Conservation (phyloP, 1,139 yeast genomes). For the Blastobotrys elegans region DNA sequence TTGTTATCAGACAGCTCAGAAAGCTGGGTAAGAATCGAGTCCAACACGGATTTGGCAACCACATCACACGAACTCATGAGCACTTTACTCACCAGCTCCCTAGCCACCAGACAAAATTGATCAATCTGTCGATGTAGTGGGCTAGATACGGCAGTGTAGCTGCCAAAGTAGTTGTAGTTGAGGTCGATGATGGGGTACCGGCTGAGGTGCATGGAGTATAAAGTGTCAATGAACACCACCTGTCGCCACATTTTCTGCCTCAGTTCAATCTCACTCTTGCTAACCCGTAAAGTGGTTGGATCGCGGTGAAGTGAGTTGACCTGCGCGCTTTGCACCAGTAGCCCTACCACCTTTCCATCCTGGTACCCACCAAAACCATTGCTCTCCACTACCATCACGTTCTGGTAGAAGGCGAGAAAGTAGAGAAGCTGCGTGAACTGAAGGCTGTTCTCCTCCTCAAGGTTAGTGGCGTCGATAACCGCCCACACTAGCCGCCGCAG, state of each 20-base stretch:
- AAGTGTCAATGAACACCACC: constrained; percentile 19
- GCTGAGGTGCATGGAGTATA: constrained; percentile 17
- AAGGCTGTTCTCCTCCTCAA: constrained; percentile 18
- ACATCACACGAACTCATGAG: constrained; percentile 10
- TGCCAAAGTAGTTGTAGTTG: constrained; percentile 18
- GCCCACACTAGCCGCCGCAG: constrained; percentile 5
- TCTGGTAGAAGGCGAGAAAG: constrained; percentile 15
- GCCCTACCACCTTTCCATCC: constrained; percentile 13
- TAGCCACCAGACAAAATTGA: too few relatives aligned
- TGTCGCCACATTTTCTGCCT: constrained; percentile 25
- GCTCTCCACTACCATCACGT: constrained; percentile 16
- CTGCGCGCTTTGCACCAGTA: constrained; percentile 18
- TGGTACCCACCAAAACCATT: constrained; percentile 14
- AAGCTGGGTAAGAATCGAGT: not conserved
- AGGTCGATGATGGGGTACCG: constrained; percentile 20
- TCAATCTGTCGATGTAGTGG: not conserved
- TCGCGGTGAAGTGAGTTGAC: constrained; percentile 24
- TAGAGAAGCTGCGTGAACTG: constrained; percentile 18
- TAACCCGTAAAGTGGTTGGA: constrained; percentile 14
- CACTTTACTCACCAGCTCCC: constrained; percentile 2
- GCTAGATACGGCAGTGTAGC: not conserved
- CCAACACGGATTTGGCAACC: constrained; percentile 6
- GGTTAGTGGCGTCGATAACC: constrained; percentile 10
- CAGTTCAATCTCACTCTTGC: constrained; percentile 11
- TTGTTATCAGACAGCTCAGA: not conserved